phyloP scores from a whole-genome alignment of 805 yeast species.

The Millerozyma miso region DNA sequence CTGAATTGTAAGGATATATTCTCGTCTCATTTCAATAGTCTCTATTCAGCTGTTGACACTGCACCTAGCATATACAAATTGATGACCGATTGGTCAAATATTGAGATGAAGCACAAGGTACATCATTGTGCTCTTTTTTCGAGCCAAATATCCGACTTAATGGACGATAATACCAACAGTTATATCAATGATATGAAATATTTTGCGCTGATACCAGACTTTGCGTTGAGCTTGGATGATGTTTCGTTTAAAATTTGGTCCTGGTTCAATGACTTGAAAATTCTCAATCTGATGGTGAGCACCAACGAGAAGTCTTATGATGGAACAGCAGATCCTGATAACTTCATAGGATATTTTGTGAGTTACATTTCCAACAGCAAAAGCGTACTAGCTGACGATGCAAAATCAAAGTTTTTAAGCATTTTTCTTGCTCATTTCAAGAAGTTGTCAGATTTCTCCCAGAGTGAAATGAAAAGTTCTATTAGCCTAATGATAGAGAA shows the following conservation, averaged over 20 bases:
- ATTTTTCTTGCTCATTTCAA: background rate
- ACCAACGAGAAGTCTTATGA: constrained; percentile 1
- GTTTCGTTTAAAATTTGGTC: background rate
- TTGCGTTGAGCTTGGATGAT: background rate
- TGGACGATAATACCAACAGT: background rate
- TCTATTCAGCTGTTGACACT: background rate
- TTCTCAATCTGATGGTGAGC: background rate
- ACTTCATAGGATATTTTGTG: background rate
- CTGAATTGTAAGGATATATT: background rate
- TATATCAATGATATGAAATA: background rate
- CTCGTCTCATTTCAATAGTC: background rate
- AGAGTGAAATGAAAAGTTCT: background rate
- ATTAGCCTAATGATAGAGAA: background rate
- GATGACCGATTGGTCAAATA: background rate
- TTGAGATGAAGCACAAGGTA: background rate
- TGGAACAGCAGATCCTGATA: background rate
- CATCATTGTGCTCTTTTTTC: background rate
- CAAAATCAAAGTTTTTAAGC: background rate
- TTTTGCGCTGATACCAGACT: background rate
- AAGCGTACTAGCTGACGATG: background rate
- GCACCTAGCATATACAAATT: background rate
- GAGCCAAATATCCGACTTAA: background rate
- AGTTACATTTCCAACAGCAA: too few species aligned
- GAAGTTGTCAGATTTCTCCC: background rate
- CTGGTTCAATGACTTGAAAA: background rate